Evolutionary conservation across 352 stramenopile species (phyloP).

Genomic region (Saprolegnia parasitica): DNA sequence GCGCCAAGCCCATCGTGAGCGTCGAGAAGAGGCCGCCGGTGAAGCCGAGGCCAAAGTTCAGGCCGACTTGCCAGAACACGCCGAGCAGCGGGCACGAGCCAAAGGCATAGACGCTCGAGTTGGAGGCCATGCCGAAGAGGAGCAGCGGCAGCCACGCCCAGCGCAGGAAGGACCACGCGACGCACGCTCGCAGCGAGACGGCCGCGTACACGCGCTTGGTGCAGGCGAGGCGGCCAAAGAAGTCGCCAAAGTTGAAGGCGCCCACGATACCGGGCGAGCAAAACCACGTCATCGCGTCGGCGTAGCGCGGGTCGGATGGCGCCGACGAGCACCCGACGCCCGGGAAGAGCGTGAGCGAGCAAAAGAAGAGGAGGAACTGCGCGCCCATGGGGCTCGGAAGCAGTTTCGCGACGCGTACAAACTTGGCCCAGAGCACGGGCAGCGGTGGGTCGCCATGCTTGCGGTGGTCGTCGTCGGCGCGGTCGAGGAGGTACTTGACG

Average conservation of each 20-base stretch:
- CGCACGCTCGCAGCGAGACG: slow-evolving; percentile 47
- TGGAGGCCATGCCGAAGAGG: slow-evolving; percentile 44
- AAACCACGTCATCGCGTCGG: slow-evolving; percentile 40
- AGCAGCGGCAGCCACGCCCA: slow-evolving; percentile 50
- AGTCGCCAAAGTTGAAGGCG: slow-evolving; percentile 60
- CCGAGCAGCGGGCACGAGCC: slow-evolving; percentile 2
- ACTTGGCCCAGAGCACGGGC: slow-evolving; percentile 36
- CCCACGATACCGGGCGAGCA: slow-evolving; percentile 50
- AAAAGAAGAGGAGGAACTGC: slow-evolving; percentile 59
- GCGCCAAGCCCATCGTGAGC: slow-evolving; percentile 56
- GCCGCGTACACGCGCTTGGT: slow-evolving; percentile 48
- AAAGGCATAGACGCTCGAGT: slow-evolving; percentile 52
- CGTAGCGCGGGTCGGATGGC: slow-evolving; percentile 20
- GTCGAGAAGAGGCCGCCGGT: slow-evolving; percentile 53
- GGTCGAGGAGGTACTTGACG: slow-evolving; percentile 53
- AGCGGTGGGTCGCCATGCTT: slow-evolving; percentile 37
- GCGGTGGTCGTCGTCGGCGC: slow-evolving; percentile 35
- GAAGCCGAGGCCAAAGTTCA: slow-evolving; percentile 51
- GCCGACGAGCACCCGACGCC: slow-evolving; percentile 48
- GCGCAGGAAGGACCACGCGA: slow-evolving; percentile 41
- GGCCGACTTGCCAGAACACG: slow-evolving; percentile 17
- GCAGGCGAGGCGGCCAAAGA: slow-evolving; percentile 51
- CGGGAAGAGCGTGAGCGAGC: slow-evolving; percentile 47
- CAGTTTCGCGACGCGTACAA: slow-evolving; percentile 46
- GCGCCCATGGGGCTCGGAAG: slow-evolving; percentile 45